These are phyloP conservation scores for Mycena filopes DNA, from an alignment of 768 basidiomycete species.

Conservation along the genomic window DNA sequence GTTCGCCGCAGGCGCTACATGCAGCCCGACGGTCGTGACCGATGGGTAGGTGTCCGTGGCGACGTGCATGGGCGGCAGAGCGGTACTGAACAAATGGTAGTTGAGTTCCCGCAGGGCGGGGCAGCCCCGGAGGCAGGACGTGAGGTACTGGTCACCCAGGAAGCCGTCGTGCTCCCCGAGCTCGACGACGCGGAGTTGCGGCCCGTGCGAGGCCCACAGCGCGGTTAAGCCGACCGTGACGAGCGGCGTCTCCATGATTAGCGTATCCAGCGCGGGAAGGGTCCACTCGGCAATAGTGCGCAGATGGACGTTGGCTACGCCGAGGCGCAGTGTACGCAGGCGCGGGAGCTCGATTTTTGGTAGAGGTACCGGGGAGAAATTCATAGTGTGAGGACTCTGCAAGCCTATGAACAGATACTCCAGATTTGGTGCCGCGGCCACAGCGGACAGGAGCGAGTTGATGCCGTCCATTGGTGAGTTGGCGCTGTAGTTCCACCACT, in stretches of 20 bases:
- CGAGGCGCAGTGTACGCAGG: constrained; percentile 67
- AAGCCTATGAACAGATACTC: constrained; percentile 69
- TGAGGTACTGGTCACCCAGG: constrained; percentile 55
- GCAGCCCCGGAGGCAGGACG: constrained; percentile 54
- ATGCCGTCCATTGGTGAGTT: constrained; percentile 75
- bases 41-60: too few species aligned
- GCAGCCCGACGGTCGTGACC: too few species aligned
- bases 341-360: constrained; percentile 50
- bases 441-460: constrained; percentile 66
- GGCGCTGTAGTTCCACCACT: constrained; percentile 73
- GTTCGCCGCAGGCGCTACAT: too few species aligned
- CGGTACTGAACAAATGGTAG: constrained; percentile 58
- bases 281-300: constrained; percentile 57
- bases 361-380: constrained; percentile 31
- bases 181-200: constrained; percentile 63
- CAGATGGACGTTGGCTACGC: constrained; percentile 41
- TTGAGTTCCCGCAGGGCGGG: constrained; percentile 61
- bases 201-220: constrained; percentile 52
- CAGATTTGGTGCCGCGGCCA: constrained; percentile 63
- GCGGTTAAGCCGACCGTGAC: constrained; percentile 50
- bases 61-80: too few species aligned
- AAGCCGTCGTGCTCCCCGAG: constrained; percentile 69
- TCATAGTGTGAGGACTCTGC: constrained; percentile 14
- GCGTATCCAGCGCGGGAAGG: constrained; percentile 61
- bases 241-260: constrained; percentile 63